These are phyloP conservation scores for Yamadazyma laniorum DNA, from an alignment of 805 yeast genomes.

Conservation along the genomic window DNA sequence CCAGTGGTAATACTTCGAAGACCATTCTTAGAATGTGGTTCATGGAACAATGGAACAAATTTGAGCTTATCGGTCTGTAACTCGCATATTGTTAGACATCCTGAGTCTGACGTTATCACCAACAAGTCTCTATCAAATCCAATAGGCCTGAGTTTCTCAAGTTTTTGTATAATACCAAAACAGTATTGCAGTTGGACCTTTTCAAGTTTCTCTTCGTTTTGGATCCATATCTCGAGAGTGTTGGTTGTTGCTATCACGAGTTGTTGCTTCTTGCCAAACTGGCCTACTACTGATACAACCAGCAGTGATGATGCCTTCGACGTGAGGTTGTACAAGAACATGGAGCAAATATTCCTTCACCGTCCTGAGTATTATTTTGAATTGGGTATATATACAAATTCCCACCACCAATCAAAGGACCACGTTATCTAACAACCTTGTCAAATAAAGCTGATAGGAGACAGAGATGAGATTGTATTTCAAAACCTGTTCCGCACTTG, in stretches of 20 bases:
- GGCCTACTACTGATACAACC: conserved; percentile 60
- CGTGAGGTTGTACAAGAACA: conserved; percentile 68
- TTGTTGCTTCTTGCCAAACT: conserved; percentile 62
- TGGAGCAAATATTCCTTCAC: too few species aligned
- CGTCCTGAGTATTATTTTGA: too few species aligned
- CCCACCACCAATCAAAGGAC: too few species aligned
- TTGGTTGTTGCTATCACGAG: conserved; percentile 58
- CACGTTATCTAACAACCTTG: too few species aligned
- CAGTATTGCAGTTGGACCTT: conserved; percentile 43
- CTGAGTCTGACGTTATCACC: conserved; percentile 78
- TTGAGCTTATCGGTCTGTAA: conserved; percentile 37
- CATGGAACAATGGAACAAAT: conserved; percentile 54
- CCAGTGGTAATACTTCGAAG: conserved; percentile 76
- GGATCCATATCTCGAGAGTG: conserved; percentile 50
- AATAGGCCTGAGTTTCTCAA: conserved; percentile 50
- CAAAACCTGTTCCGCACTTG: too few species aligned
- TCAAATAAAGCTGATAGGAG: too few species aligned
- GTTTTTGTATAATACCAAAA: conserved; percentile 57
- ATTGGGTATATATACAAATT: too few species aligned
- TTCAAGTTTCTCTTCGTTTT: conserved; percentile 57
- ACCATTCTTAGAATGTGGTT: conserved; percentile 73
- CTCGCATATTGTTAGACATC: conserved; percentile 58
- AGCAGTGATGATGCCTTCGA: conserved; percentile 59
- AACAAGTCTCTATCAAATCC: conserved; percentile 57
- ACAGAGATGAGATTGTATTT: too few species aligned